Conservation (phyloP, 129 eudicot species). For the Gnaphalium uliginosum region DNA sequence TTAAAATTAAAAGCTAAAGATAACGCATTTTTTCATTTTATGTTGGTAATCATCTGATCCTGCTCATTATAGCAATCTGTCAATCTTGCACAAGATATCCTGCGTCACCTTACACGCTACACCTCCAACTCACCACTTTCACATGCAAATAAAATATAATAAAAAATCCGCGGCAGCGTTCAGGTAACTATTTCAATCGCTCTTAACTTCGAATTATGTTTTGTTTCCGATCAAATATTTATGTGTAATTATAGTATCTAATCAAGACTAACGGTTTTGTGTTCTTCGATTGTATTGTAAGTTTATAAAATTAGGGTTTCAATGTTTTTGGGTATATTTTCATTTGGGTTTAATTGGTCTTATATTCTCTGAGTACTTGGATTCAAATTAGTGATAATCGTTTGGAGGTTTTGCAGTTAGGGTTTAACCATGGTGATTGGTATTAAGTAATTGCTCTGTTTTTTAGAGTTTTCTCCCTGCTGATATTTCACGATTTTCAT, state of each 20-base stretch:
- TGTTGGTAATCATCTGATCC: neutral
- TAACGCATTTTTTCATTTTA: too few species aligned
- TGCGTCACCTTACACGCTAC: neutral
- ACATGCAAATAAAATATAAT: neutral
- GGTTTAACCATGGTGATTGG: constrained; percentile 23
- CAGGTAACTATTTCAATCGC: neutral
- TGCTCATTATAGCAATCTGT: neutral
- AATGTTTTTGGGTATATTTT: neutral
- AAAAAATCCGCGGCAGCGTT: neutral
- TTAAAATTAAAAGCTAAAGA: too few species aligned
- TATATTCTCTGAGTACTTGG: neutral
- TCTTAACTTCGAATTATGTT: neutral
- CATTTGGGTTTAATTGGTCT: neutral
- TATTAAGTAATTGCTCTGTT: neutral
- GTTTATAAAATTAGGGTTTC: neutral
- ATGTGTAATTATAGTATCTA: neutral
- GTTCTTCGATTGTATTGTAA: neutral
- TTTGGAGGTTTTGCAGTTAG: constrained; percentile 4
- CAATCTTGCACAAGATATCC: neutral
- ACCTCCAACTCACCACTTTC: neutral
- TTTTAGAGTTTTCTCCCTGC: constrained; percentile 14
- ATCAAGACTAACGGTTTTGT: neutral
- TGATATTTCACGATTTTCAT: neutral
- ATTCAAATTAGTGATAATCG: neutral
- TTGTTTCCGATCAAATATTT: neutral